A percentile compares a stretch with the other conserved stretches of the same genome.
phyloP scores from a whole-genome alignment of 1,139 yeast genomes.

The Suhomyces bolitotheri region DNA sequence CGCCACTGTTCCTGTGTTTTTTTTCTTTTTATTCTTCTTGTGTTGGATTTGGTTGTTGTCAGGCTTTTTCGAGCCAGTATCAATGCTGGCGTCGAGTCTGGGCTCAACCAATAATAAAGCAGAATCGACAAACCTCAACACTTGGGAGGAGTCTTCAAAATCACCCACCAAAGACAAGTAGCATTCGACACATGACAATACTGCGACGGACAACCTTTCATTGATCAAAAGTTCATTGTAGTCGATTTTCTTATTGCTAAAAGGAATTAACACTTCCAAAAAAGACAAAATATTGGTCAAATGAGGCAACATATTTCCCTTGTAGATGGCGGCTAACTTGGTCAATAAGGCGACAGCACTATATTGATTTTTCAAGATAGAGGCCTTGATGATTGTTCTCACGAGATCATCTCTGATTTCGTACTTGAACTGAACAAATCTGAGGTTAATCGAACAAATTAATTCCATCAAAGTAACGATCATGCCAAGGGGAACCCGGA shows the following conservation, averaged over 20 bases:
- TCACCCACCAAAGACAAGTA: slow-evolving; percentile 34
- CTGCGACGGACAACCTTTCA: slow-evolving; percentile 32
- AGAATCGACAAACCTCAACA: slow-evolving; percentile 48
- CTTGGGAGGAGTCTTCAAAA: slow-evolving; percentile 39
- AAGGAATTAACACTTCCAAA: slow-evolving; percentile 56
- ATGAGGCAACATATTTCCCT: slow-evolving; percentile 52
- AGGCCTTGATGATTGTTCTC: slow-evolving; percentile 38
- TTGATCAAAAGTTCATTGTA: slow-evolving; percentile 29
- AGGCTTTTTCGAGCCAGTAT: slow-evolving; percentile 11
- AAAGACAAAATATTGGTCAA: slow-evolving; percentile 47
- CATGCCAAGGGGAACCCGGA: slow-evolving; percentile 58
- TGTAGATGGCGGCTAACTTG: slow-evolving; percentile 38
- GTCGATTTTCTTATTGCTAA: slow-evolving; percentile 41
- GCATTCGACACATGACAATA: slow-evolving; percentile 30
- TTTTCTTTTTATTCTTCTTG: slow-evolving; percentile 42
- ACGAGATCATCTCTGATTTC: slow-evolving; percentile 57
- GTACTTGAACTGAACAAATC: slow-evolving; percentile 53
- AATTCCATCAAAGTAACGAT: slow-evolving; percentile 51
- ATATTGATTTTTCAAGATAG: slow-evolving; percentile 47
- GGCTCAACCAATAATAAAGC: slow-evolving; percentile 49
- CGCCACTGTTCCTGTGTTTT: slow-evolving; percentile 45
- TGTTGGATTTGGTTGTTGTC: slow-evolving; percentile 7
- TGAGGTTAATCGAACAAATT: slow-evolving; percentile 53
- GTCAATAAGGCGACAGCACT: slow-evolving; percentile 45
- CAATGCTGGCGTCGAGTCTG: slow-evolving; percentile 22